phyloP scores from a whole-genome alignment of 495 filamentous ascomycete species.

The Amphirosellinia nigrospora region DNA sequence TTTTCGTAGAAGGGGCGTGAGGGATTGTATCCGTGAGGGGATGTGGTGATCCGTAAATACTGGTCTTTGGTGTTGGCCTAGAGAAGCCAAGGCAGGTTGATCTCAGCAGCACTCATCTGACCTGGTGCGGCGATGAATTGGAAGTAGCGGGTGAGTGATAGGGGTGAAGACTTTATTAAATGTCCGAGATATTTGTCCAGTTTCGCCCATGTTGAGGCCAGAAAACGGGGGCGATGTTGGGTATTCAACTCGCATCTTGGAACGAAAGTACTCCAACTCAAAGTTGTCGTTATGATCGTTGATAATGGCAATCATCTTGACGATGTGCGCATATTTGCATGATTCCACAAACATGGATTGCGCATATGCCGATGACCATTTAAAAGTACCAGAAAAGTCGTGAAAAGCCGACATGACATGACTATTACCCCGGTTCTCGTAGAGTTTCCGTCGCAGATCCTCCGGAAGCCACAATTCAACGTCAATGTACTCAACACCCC shows the following conservation, averaged over 20 bases:
- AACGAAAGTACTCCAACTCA: constrained; percentile 86
- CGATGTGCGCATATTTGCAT: constrained; percentile 76
- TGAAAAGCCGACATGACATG: constrained; percentile 87
- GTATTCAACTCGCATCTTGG: constrained; percentile 69
- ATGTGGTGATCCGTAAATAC: constrained; percentile 80
- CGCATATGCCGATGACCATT: constrained; percentile 75
- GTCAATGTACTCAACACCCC: constrained; percentile 88
- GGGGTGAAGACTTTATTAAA: constrained; percentile 85
- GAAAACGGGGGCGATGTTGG: constrained; percentile 72
- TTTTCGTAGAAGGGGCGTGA: constrained; percentile 83
- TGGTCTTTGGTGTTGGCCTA: constrained; percentile 82
- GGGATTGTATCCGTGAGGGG: constrained; percentile 63
- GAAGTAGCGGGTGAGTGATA: constrained; percentile 82
- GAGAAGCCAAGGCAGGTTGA: constrained; percentile 77
- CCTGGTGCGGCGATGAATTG: constrained; percentile 86
- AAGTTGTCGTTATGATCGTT: constrained; percentile 81
- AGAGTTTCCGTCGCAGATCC: constrained; percentile 68
- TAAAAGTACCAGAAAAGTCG: constrained; percentile 82
- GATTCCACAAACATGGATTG: constrained; percentile 71
- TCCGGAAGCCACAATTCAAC: constrained; percentile 87
- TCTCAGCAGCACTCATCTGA: constrained; percentile 81
- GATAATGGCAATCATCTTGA: constrained; percentile 88
- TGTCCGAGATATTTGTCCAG: constrained; percentile 78
- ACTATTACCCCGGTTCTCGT: constrained; percentile 72
- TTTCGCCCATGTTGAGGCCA: constrained; percentile 84